A percentile compares a stretch with the other conserved stretches of the same genome.
phyloP scores from a whole-genome alignment of 2,329 filamentous ascomycete species.

The Colletotrichum spinosum region DNA sequence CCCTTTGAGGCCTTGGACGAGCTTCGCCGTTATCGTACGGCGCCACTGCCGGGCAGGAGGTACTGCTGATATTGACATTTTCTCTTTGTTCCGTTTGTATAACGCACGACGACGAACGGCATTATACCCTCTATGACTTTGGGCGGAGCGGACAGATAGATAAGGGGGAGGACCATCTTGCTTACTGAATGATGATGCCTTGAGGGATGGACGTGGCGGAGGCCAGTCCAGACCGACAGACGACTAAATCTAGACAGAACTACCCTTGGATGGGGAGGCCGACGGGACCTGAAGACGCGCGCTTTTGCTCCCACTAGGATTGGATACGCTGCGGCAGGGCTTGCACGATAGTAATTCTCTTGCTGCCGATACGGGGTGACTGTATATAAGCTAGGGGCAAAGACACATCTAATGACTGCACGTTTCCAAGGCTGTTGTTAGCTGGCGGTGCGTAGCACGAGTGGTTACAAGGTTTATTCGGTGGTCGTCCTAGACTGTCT shows the following conservation, averaged over 20 bases:
- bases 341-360: constrained; percentile 27
- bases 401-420: constrained; percentile 32
- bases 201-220: constrained; percentile 4
- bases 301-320: constrained; percentile 21
- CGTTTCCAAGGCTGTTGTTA: background rate
- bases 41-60: constrained; percentile 9
- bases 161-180: background rate
- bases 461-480: too few relatives aligned
- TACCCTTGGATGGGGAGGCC: constrained; percentile 19
- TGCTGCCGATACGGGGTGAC: constrained; percentile 5
- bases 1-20: constrained; percentile 17
- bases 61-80: constrained; percentile 24
- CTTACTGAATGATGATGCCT: constrained; percentile 1
- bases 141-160: constrained; percentile 10
- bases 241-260: constrained; percentile 34
- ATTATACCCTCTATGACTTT: constrained; percentile 37
- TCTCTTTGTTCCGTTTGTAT: constrained; percentile 37
- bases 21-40: constrained; percentile 7
- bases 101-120: constrained; percentile 35
- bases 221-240: background rate
- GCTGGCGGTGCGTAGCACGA: too few relatives aligned
- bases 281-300: constrained; percentile 14
- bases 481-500: too few relatives aligned
- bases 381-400: constrained; percentile 29
- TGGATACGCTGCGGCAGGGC: constrained; percentile 27